phyloP scores from a whole-genome alignment of 2,329 filamentous ascomycete genomes.

The Aaosphaeria pasadenensis region DNA sequence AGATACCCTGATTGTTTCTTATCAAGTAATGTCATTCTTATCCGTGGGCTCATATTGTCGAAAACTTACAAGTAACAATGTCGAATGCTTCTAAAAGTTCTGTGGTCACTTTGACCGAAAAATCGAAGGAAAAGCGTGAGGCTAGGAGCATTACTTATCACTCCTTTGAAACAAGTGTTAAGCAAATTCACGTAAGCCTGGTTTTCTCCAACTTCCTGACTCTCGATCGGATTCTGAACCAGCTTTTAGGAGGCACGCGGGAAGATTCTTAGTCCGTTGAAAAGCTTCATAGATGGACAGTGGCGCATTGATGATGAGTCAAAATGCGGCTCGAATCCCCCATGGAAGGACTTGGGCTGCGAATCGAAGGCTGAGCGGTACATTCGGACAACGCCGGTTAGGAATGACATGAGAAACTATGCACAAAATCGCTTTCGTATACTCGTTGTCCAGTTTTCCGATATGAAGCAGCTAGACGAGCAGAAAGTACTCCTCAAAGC shows the following conservation, averaged over 20 bases:
- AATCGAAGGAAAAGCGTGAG: background rate
- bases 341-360: background rate
- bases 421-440: constrained; percentile 1
- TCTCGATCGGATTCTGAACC: background rate
- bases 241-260: background rate
- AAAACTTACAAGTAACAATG: background rate
- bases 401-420: background rate
- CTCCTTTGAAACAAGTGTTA: background rate
- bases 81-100: background rate
- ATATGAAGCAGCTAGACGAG: background rate
- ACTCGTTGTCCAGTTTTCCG: constrained; percentile 1
- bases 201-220: background rate
- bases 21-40: background rate
- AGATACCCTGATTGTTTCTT: background rate
- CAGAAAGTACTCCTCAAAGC: constrained; percentile 1
- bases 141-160: background rate
- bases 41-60: background rate
- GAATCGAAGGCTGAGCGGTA: background rate
- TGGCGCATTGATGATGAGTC: background rate
- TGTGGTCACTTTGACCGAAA: background rate
- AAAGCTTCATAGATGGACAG: background rate
- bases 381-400: background rate
- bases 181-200: background rate
- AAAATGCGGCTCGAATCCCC: background rate
- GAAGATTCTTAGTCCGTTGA: background rate